Evolutionary conservation across 1,284 basidiomycete species (phyloP).

Genomic region (Cryptococcus amylolentus): DNA sequence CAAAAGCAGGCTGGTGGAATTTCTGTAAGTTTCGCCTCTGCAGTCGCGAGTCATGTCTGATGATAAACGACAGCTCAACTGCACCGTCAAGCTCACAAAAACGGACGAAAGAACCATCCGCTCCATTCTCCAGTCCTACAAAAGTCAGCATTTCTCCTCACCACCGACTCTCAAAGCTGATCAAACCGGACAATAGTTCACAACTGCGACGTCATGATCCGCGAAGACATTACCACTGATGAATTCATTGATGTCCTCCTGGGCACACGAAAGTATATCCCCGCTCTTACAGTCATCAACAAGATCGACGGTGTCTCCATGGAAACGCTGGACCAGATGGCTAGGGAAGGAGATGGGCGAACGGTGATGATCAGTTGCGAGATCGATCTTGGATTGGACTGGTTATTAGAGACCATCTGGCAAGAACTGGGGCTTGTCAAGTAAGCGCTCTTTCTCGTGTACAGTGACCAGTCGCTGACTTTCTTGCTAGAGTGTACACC

Average conservation of each 20-base stretch:
- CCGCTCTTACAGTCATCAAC: constrained; percentile 91
- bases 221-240: constrained; percentile 93
- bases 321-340: constrained; percentile 83
- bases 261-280: constrained; percentile 90
- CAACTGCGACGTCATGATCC: constrained; percentile 94
- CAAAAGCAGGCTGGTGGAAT: constrained; percentile 80
- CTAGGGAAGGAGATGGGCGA: constrained; percentile 67
- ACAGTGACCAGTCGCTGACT: constrained; percentile 3
- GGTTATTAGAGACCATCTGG: constrained; percentile 87
- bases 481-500: constrained; percentile 65
- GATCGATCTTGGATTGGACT: constrained; percentile 81
- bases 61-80: constrained; percentile 62
- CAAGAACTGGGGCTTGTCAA: constrained; percentile 74
- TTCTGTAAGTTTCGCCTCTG: constrained; percentile 54
- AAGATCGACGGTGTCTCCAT: constrained; percentile 86
- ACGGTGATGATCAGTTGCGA: constrained; percentile 94
- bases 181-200: constrained; percentile 55
- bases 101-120: constrained; percentile 94
- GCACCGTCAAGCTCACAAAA: constrained; percentile 86
- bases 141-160: constrained; percentile 41
- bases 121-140: constrained; percentile 81
- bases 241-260: constrained; percentile 97
- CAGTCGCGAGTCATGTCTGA: constrained; percentile 11
- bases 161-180: neutral
- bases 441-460: constrained; percentile 22